These are phyloP conservation scores for Cyberlindnera japonica DNA, from an alignment of 805 yeast species.

Conservation along the genomic window DNA sequence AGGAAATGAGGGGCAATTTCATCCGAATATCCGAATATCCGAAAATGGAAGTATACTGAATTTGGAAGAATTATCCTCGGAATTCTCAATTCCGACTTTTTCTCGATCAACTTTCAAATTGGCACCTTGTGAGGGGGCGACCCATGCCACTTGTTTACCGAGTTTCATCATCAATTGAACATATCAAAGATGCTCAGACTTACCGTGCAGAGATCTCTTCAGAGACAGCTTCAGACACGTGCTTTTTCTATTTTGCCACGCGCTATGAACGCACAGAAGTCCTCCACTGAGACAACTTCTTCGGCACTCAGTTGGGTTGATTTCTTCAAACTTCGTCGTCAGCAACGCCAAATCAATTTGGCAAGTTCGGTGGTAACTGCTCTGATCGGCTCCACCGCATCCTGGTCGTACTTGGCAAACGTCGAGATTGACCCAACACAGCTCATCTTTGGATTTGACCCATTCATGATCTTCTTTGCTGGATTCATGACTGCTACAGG, in stretches of 20 bases:
- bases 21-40: too few species aligned
- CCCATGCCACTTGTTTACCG: background rate
- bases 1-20: too few species aligned
- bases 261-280: conserved; percentile 2
- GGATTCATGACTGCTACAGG: conserved; percentile 70
- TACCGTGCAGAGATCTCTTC: conserved; percentile 12
- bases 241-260: conserved; percentile 9
- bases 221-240: conserved; percentile 16
- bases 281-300: conserved; percentile 1
- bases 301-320: conserved; percentile 60
- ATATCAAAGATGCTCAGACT: conserved; percentile 7
- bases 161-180: background rate
- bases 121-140: background rate
- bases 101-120: background rate
- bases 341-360: conserved; percentile 66
- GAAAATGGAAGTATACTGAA: background rate
- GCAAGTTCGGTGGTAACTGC: conserved; percentile 69
- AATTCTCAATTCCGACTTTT: background rate
- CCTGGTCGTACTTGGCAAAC: conserved; percentile 77
- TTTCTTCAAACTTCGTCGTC: conserved; percentile 71
- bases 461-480: conserved; percentile 75
- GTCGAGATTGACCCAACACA: conserved; percentile 86
- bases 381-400: conserved; percentile 54
- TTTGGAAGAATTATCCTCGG: background rate
- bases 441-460: conserved; percentile 82